phyloP scores from a whole-genome alignment of 768 basidiomycete species.

The Candolleomyces efflorescens region DNA sequence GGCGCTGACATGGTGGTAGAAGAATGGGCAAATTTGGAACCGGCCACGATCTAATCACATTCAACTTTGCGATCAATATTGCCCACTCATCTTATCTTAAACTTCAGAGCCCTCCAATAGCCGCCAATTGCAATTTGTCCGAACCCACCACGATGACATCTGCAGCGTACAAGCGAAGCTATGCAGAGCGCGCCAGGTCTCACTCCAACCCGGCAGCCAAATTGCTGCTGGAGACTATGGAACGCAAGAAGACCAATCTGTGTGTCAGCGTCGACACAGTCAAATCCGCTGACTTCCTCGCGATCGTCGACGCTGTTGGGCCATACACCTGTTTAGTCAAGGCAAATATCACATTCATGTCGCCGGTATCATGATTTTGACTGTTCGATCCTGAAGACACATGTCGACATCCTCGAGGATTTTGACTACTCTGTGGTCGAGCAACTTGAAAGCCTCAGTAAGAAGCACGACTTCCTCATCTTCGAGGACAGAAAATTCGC shows the following conservation, averaged over 20 bases:
- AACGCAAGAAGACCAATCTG: slow-evolving; percentile 85
- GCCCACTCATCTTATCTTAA: slow-evolving; percentile 8
- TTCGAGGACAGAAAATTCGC: slow-evolving; percentile 99
- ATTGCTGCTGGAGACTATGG: slow-evolving; percentile 75
- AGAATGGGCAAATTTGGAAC: not conserved
- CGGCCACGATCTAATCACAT: slow-evolving; percentile 3
- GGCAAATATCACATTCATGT: slow-evolving; percentile 39
- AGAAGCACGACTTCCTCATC: slow-evolving; percentile 88
- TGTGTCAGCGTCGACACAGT: slow-evolving; percentile 97
- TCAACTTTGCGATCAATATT: not conserved
- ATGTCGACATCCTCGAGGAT: slow-evolving; percentile 93
- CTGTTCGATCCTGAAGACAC: slow-evolving; percentile 60
- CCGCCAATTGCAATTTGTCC: too few relatives aligned
- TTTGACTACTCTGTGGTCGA: slow-evolving; percentile 72
- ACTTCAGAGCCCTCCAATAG: slow-evolving; percentile 1
- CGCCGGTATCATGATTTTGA: slow-evolving; percentile 18
- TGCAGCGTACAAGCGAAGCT: slow-evolving; percentile 43
- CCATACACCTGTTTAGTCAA: slow-evolving; percentile 93
- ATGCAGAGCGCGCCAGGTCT: slow-evolving; percentile 53
- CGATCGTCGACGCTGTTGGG: slow-evolving; percentile 85
- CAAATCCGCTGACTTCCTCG: slow-evolving; percentile 68
- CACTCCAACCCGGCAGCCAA: slow-evolving; percentile 76
- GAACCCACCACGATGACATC: slow-evolving; percentile 24
- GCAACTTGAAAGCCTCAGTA: slow-evolving; percentile 63
- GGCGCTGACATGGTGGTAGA: slow-evolving; percentile 28